Evolutionary conservation across 352 stramenopile genomes (phyloP).

Genomic region (Globisporangium cylindrosporum): DNA sequence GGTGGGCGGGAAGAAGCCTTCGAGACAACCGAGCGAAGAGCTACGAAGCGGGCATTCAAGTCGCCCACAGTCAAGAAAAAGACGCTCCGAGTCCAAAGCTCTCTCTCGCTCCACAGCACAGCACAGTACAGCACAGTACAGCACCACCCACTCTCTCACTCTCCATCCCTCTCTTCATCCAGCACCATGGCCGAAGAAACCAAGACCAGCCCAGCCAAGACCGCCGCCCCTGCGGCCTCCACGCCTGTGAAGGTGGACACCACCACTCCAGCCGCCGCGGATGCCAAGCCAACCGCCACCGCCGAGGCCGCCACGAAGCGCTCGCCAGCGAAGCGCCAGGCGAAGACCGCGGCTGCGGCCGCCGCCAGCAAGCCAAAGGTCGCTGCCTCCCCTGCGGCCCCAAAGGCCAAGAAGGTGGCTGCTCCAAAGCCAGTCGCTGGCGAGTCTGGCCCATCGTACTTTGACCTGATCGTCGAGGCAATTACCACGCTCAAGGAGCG

Average conservation of each 20-base stretch:
- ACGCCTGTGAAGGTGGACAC: conserved; percentile 24
- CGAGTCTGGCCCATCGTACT: conserved; percentile 72
- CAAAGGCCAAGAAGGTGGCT: conserved; percentile 37
- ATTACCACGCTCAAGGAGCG: conserved; percentile 92
- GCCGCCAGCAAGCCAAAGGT: conserved; percentile 36
- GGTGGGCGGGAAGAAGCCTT: not conserved
- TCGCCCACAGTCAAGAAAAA: conserved; percentile 25
- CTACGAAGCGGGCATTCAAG: not conserved
- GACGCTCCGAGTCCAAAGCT: conserved; percentile 18
- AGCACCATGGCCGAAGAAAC: conserved; percentile 21
- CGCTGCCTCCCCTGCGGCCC: conserved; percentile 18
- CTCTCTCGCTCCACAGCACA: not conserved
- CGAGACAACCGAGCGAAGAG: not conserved
- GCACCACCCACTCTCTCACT: not conserved
- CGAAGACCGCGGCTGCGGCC: conserved; percentile 50
- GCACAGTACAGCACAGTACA: not conserved
- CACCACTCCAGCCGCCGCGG: conserved; percentile 10
- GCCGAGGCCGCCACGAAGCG: conserved; percentile 35
- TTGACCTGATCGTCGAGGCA: conserved; percentile 88
- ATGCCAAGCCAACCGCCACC: conserved; percentile 20
- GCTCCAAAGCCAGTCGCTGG: conserved; percentile 24
- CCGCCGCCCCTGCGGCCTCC: conserved; percentile 33
- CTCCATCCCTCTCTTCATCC: not conserved
- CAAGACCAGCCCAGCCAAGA: conserved; percentile 30
- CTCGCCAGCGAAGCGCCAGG: conserved; percentile 50